A percentile compares a stretch with the other conserved stretches of the same genome.
phyloP scores from a whole-genome alignment of 495 filamentous ascomycete species.

The Venustampulla echinocandica region DNA sequence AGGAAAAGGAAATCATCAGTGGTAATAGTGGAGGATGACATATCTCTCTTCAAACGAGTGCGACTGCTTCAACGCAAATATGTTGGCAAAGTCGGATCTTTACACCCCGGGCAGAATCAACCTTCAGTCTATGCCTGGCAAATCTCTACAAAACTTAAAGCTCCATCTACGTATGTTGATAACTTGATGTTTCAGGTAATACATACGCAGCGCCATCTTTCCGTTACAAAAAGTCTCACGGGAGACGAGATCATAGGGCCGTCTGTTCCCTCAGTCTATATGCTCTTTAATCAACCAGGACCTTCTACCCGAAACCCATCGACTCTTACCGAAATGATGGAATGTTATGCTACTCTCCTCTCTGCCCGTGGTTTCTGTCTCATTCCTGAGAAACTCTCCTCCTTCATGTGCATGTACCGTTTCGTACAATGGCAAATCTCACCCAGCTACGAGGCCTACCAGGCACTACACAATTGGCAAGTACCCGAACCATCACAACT shows the following conservation, averaged over 20 bases:
- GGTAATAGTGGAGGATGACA: no score
- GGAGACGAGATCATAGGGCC: not conserved
- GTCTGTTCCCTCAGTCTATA: not conserved
- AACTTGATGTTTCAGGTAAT: not conserved
- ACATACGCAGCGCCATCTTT: not conserved
- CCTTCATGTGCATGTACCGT: constrained; percentile 4
- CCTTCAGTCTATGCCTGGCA: not conserved
- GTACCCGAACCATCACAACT: constrained; percentile 21
- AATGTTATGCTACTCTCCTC: not conserved
- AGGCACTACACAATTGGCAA: constrained; percentile 21
- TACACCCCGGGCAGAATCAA: not conserved
- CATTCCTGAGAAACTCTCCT: constrained; percentile 1
- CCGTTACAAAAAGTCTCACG: not conserved
- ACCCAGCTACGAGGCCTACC: constrained; percentile 20
- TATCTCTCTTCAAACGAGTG: no score
- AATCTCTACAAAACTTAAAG: constrained; percentile 2
- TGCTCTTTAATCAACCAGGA: constrained; percentile 3
- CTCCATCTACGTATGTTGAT: not conserved
- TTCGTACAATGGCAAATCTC: constrained; percentile 21
- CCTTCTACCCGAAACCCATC: not conserved
- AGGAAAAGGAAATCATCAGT: no score
- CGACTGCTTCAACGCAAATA: no score
- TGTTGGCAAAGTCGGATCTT: no score
- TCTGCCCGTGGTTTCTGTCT: not conserved
- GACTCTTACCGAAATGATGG: not conserved